These are phyloP conservation scores for Trametes versicolor DNA, from an alignment of 1,284 basidiomycete genomes.

Conservation along the genomic window DNA sequence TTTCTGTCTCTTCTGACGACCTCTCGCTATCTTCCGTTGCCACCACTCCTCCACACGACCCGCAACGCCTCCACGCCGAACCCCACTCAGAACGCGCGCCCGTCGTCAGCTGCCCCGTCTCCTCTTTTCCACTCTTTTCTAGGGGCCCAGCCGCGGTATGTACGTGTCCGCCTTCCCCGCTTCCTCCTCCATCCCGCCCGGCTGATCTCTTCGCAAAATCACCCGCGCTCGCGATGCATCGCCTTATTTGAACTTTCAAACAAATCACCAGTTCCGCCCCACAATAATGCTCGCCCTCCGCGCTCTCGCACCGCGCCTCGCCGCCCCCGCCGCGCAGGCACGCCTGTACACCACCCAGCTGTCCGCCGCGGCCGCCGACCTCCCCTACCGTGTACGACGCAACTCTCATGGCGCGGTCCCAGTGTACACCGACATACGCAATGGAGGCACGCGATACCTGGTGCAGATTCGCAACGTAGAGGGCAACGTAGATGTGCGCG, in stretches of 20 bases:
- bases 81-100: background rate
- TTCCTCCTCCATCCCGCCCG: background rate
- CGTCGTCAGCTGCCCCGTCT: constrained; percentile 7
- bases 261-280: background rate
- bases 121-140: background rate
- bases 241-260: background rate
- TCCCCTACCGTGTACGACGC: constrained; percentile 68
- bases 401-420: constrained; percentile 73
- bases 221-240: background rate
- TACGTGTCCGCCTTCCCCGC: constrained; percentile 2
- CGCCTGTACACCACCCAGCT: constrained; percentile 28
- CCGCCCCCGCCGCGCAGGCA: constrained; percentile 18
- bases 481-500: constrained; percentile 53
- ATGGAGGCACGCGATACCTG: constrained; percentile 64
- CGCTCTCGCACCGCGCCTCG: constrained; percentile 22
- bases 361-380: constrained; percentile 27
- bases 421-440: constrained; percentile 77
- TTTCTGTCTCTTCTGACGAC: constrained; percentile 1
- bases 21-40: background rate
- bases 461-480: constrained; percentile 59
- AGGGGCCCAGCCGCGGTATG: background rate
- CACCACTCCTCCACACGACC: background rate
- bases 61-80: background rate
- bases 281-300: constrained; percentile 26
- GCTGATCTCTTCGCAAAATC: constrained; percentile 4